Evolutionary conservation across 2,329 filamentous ascomycete genomes (phyloP).

Genomic region (Leptosphaerulina australis): DNA sequence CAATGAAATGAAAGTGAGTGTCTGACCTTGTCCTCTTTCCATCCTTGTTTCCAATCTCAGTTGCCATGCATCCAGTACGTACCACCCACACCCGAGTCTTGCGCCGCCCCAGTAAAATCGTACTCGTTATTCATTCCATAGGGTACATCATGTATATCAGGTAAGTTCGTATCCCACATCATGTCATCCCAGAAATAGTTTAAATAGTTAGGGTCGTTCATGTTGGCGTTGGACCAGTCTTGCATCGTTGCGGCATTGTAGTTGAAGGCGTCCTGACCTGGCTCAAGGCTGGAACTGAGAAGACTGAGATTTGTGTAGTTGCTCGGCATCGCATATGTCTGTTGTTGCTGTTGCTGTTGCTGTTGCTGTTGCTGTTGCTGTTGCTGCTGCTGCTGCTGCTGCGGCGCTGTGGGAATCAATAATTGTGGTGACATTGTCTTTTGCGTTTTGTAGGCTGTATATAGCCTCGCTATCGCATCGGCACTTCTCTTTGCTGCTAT

Average conservation of each 20-base stretch:
- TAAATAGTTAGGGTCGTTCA: slow-evolving; percentile 38
- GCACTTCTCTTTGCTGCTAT: slow-evolving; percentile 53
- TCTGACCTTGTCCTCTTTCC: neutral
- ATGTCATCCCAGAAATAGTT: slow-evolving; percentile 51
- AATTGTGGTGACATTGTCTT: slow-evolving; percentile 21
- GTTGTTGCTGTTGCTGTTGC: slow-evolving; percentile 15
- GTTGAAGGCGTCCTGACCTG: slow-evolving; percentile 27
- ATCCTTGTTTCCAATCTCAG: slow-evolving; percentile 14
- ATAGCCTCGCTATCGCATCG: slow-evolving; percentile 51
- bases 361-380: neutral
- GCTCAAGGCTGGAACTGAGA: slow-evolving; percentile 6
- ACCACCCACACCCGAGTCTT: slow-evolving; percentile 38
- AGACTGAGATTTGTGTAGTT: slow-evolving; percentile 16
- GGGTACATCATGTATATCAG: slow-evolving; percentile 47
- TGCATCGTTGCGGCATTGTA: slow-evolving; percentile 37
- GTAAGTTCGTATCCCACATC: slow-evolving; percentile 51
- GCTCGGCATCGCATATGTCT: slow-evolving; percentile 23
- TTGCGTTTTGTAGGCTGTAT: slow-evolving; percentile 49
- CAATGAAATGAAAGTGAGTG: slow-evolving; percentile 2
- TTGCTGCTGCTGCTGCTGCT: slow-evolving; percentile 20
- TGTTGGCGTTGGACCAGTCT: slow-evolving; percentile 32
- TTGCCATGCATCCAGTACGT: slow-evolving; percentile 48
- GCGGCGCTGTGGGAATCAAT: slow-evolving; percentile 16
- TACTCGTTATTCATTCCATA: slow-evolving; percentile 44
- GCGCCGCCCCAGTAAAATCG: slow-evolving; percentile 43